Percentiles rank a stretch among this genome's conserved stretches.
Evolutionary conservation across 257 asterid species (phyloP).

Genomic region (Striga asiatica): DNA sequence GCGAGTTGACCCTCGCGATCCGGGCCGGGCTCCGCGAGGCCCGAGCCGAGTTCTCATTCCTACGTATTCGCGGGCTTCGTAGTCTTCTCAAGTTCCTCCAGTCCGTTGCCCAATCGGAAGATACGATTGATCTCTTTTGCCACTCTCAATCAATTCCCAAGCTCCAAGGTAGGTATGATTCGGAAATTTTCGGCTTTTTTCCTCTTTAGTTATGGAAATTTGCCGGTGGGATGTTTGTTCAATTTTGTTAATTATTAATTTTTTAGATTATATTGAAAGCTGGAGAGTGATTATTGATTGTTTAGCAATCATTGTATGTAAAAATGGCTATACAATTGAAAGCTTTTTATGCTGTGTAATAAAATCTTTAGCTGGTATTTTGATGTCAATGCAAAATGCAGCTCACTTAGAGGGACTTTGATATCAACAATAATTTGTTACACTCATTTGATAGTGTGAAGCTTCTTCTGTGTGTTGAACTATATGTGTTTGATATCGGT

Average conservation of each 20-base stretch:
- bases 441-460: no score
- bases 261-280: no score
- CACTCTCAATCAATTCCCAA: constrained; percentile 68
- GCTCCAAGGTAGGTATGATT: constrained; percentile 67
- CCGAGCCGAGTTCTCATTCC: constrained; percentile 91
- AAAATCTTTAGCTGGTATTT: no score
- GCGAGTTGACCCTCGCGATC: constrained; percentile 87
- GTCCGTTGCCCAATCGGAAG: constrained; percentile 69
- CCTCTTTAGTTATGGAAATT: neutral
- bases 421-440: no score
- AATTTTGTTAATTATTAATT: neutral
- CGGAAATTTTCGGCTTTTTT: neutral
- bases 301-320: neutral
- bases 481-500: no score
- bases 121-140: constrained; percentile 56
- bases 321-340: neutral
- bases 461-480: no score
- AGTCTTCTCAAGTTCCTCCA: constrained; percentile 78
- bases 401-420: no score
- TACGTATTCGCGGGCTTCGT: constrained; percentile 73
- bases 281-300: neutral
- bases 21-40: constrained; percentile 78
- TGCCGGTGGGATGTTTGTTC: neutral
- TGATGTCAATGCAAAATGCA: no score
- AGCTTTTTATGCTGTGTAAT: no score